Evolutionary conservation across 768 basidiomycete genomes (phyloP).

Genomic region (Tricholoma hemisulphureum): DNA sequence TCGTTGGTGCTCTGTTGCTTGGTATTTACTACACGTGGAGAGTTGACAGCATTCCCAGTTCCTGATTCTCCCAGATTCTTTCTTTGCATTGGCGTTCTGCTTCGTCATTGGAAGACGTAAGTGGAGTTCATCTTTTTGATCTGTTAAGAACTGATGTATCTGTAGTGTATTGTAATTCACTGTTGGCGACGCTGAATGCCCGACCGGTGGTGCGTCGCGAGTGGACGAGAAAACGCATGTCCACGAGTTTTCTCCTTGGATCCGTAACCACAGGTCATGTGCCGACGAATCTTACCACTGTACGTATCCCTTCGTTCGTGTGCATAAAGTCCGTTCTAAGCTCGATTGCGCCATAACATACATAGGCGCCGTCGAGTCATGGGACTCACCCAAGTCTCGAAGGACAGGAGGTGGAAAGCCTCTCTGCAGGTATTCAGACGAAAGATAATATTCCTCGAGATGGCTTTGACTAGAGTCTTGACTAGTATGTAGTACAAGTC

Average conservation of each 20-base stretch:
- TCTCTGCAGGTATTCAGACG: not conserved
- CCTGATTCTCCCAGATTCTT: constrained; percentile 38
- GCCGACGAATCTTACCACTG: constrained; percentile 16
- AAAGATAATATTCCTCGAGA: not conserved
- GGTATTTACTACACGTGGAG: not conserved
- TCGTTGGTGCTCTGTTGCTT: constrained; percentile 22
- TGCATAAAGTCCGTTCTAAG: not conserved
- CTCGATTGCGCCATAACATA: not conserved
- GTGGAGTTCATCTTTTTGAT: constrained; percentile 9
- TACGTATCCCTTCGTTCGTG: not conserved
- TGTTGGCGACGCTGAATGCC: constrained; percentile 46
- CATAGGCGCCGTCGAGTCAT: constrained; percentile 9
- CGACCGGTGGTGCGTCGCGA: constrained; percentile 32
- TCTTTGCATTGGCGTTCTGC: constrained; percentile 49
- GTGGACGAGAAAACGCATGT: constrained; percentile 26
- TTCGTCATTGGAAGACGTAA: constrained; percentile 52
- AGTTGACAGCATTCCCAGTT: constrained; percentile 29
- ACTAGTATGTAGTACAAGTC: too few species aligned
- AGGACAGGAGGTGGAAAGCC: not conserved
- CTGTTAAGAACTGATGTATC: not conserved
- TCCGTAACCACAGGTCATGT: constrained; percentile 24
- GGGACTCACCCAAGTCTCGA: not conserved
- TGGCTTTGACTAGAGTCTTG: not conserved
- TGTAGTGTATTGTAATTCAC: constrained; percentile 46
- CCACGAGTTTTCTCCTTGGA: constrained; percentile 35